Conservation (phyloP, 1,139 yeast genomes). For the Keqinozyma sinolaborantium region DNA sequence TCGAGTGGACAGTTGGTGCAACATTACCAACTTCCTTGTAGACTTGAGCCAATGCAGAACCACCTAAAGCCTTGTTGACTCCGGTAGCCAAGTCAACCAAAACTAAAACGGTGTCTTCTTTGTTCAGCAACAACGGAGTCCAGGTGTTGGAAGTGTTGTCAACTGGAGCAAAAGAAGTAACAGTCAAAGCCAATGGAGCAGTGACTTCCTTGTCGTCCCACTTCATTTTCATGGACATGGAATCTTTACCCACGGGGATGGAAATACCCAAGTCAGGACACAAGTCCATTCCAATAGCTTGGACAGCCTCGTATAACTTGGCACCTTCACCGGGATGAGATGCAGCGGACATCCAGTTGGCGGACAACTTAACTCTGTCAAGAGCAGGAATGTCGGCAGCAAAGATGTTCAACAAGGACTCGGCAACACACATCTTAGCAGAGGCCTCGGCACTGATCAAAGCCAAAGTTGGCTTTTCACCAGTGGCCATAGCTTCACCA, state of each 20-base stretch:
- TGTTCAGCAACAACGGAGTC: slow-evolving; percentile 77
- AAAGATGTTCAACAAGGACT: slow-evolving; percentile 79
- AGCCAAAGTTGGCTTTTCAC: slow-evolving; percentile 92
- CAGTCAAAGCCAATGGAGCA: slow-evolving; percentile 88
- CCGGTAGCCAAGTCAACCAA: slow-evolving; percentile 75
- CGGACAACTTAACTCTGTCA: slow-evolving; percentile 80
- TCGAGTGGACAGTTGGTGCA: slow-evolving; percentile 81
- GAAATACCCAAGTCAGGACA: slow-evolving; percentile 91
- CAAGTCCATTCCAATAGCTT: slow-evolving; percentile 90
- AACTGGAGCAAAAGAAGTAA: slow-evolving; percentile 92
- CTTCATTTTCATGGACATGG: slow-evolving; percentile 99
- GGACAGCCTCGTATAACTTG: slow-evolving; percentile 93
- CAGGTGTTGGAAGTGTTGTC: slow-evolving; percentile 83
- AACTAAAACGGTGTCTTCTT: slow-evolving; percentile 61
- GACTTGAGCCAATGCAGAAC: slow-evolving; percentile 93
- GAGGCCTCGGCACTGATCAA: slow-evolving; percentile 90
- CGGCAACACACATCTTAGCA: slow-evolving; percentile 97
- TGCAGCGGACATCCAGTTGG: slow-evolving; percentile 99
- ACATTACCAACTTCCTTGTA: slow-evolving; percentile 80
- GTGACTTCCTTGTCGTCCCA: slow-evolving; percentile 94
- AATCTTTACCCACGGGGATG: slow-evolving; percentile 98
- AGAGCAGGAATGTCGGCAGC: slow-evolving; percentile 86
- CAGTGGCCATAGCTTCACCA: slow-evolving; percentile 98
- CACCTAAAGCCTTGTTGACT: slow-evolving; percentile 69
- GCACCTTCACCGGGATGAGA: slow-evolving; percentile 95